Evolutionary conservation across 768 basidiomycete genomes (phyloP).

Genomic region (Serendipita vermifera): DNA sequence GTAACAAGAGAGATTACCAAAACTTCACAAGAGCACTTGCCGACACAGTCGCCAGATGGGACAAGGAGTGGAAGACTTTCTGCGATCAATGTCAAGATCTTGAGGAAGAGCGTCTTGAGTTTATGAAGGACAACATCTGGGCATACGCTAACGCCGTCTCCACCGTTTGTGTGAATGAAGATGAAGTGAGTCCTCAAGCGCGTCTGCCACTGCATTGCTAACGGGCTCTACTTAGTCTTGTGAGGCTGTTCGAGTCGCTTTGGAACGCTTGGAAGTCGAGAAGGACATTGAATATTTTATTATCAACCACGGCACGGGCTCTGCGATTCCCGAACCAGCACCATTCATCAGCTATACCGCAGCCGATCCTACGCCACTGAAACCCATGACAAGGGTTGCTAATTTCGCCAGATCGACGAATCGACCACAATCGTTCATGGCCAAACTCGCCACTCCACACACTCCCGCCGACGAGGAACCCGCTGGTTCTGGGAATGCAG

Average conservation of each 20-base stretch:
- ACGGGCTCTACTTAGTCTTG: slow-evolving; percentile 49
- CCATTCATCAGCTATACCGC: slow-evolving; percentile 71
- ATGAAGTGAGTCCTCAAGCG: slow-evolving; percentile 50
- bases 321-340: slow-evolving; percentile 76
- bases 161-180: slow-evolving; percentile 86
- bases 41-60: slow-evolving; percentile 78
- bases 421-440: slow-evolving; percentile 20
- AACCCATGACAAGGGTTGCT: slow-evolving; percentile 44
- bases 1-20: slow-evolving; percentile 86
- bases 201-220: not conserved
- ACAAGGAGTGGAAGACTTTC: slow-evolving; percentile 85
- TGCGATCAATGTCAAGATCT: slow-evolving; percentile 93
- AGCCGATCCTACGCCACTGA: slow-evolving; percentile 38
- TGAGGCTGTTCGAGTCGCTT: slow-evolving; percentile 70
- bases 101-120: slow-evolving; percentile 88
- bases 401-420: slow-evolving; percentile 36
- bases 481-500: slow-evolving; percentile 42
- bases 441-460: slow-evolving; percentile 23
- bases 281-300: slow-evolving; percentile 86
- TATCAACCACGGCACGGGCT: slow-evolving; percentile 76
- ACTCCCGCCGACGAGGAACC: slow-evolving; percentile 33
- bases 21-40: slow-evolving; percentile 69
- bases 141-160: slow-evolving; percentile 93
- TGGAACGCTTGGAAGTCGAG: slow-evolving; percentile 81
- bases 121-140: slow-evolving; percentile 94